These are phyloP conservation scores for Talinum fruticosum DNA, from an alignment of 148 eudicot genomes.

Conservation along the genomic window DNA sequence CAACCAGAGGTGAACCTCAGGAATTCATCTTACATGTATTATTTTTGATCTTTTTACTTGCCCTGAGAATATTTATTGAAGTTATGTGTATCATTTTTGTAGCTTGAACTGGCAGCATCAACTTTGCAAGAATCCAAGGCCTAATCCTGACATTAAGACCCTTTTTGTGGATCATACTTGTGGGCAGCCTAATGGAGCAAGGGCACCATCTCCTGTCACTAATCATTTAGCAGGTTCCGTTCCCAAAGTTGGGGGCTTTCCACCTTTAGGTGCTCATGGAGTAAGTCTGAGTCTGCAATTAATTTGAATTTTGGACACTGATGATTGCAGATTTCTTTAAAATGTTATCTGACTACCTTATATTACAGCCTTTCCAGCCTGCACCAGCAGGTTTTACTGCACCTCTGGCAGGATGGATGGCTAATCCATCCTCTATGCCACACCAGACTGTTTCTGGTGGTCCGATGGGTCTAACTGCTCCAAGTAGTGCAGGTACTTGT, in stretches of 20 bases:
- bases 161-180: conserved; percentile 54
- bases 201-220: conserved; percentile 40
- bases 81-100: conserved; percentile 6
- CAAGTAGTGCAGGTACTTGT: conserved; percentile 41
- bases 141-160: conserved; percentile 51
- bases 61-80: background rate
- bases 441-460: conserved; percentile 47
- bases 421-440: conserved; percentile 44
- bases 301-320: background rate
- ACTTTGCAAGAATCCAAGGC: conserved; percentile 51
- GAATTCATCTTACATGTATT: background rate
- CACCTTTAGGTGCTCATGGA: conserved; percentile 52
- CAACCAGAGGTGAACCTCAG: conserved; percentile 35
- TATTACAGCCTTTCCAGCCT: conserved; percentile 47
- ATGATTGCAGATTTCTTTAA: background rate
- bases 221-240: conserved; percentile 34
- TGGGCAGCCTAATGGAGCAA: conserved; percentile 43
- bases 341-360: background rate
- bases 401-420: conserved; percentile 58
- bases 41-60: background rate
- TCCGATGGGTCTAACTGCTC: conserved; percentile 36
- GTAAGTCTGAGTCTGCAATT: conserved; percentile 33
- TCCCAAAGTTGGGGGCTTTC: conserved; percentile 41
- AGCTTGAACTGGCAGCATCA: conserved; percentile 65
- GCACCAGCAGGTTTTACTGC: conserved; percentile 36